phyloP scores from a whole-genome alignment of 345 rosid species.

The Streptanthus diversifolius region DNA sequence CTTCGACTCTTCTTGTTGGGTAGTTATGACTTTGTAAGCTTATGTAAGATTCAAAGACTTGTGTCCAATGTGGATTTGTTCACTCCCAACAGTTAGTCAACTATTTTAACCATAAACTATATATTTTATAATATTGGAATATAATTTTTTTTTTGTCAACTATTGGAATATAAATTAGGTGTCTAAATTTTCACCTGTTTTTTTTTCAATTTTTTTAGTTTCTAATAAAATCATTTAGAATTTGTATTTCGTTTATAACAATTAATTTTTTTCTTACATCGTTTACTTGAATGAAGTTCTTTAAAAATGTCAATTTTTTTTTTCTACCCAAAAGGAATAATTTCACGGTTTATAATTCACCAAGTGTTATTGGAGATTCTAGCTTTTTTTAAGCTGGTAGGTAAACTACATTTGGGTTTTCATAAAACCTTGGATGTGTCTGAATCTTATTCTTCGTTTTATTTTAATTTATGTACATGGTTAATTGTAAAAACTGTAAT shows the following conservation, averaged over 20 bases:
- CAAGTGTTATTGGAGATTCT: not conserved
- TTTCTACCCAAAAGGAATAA: not conserved
- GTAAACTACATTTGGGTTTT: slow-evolving; percentile 26
- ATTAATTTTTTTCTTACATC: not conserved
- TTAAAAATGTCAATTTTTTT: not conserved
- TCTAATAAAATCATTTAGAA: not conserved
- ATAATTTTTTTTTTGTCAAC: too few relatives aligned
- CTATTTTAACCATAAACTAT: slow-evolving; percentile 18
- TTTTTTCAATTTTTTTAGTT: not conserved
- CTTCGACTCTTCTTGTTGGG: slow-evolving; percentile 28
- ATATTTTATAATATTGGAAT: not conserved
- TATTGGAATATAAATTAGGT: not conserved
- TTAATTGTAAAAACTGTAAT: slow-evolving; percentile 13
- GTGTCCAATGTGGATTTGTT: slow-evolving; percentile 35
- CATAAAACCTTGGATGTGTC: slow-evolving; percentile 16
- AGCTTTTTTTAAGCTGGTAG: slow-evolving; percentile 2
- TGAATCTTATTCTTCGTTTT: not conserved
- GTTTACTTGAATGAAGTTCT: not conserved
- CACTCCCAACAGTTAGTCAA: slow-evolving; percentile 27
- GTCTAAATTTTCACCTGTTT: not conserved
- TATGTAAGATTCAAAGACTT: slow-evolving; percentile 34
- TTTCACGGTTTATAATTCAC: not conserved
- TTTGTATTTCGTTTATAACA: not conserved
- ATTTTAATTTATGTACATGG: slow-evolving; percentile 6
- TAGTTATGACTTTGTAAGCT: slow-evolving; percentile 34